Conservation (phyloP, 805 yeast species). For the Yamadazyma ubonensis region DNA sequence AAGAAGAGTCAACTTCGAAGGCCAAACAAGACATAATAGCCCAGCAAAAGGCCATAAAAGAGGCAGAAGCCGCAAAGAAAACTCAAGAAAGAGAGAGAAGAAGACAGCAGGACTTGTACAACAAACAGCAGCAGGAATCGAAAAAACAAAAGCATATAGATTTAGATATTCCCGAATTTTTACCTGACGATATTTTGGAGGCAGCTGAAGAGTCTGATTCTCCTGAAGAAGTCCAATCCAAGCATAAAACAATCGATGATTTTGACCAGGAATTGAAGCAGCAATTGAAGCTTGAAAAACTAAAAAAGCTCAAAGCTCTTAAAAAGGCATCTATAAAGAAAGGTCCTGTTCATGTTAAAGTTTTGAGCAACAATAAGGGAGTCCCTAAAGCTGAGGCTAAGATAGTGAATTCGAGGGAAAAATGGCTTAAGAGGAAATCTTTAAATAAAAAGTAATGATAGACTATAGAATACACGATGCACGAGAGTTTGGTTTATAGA, state of each 20-base stretch:
- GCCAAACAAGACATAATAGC: constrained; percentile 27
- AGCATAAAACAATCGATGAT: constrained; percentile 37
- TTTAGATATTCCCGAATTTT: constrained; percentile 36
- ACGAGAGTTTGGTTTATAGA: too few relatives aligned
- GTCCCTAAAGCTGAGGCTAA: constrained; percentile 39
- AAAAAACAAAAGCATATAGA: constrained; percentile 19
- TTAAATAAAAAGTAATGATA: constrained; percentile 28
- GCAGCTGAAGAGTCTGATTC: constrained; percentile 14
- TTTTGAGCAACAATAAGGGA: constrained; percentile 23
- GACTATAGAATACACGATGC: constrained; percentile 1
- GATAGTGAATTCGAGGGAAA: constrained; percentile 30
- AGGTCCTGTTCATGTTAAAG: constrained; percentile 43
- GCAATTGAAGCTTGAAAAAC: constrained; percentile 35
- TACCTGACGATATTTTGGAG: constrained; percentile 41
- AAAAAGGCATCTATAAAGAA: constrained; percentile 29
- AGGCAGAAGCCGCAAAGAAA: constrained; percentile 24
- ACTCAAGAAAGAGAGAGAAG: constrained; percentile 34
- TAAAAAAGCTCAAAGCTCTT: constrained; percentile 23
- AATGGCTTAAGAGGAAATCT: constrained; percentile 43
- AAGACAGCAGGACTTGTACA: constrained; percentile 31
- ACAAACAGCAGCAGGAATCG: constrained; percentile 35
- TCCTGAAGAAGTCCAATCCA: constrained; percentile 1
- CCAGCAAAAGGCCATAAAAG: constrained; percentile 23
- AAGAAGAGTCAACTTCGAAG: constrained; percentile 38
- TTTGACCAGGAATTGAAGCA: constrained; percentile 27